A percentile compares a stretch with the other conserved stretches of the same genome.
Conservation (phyloP, 495 filamentous ascomycete genomes). For the Neurospora sp. region DNA sequence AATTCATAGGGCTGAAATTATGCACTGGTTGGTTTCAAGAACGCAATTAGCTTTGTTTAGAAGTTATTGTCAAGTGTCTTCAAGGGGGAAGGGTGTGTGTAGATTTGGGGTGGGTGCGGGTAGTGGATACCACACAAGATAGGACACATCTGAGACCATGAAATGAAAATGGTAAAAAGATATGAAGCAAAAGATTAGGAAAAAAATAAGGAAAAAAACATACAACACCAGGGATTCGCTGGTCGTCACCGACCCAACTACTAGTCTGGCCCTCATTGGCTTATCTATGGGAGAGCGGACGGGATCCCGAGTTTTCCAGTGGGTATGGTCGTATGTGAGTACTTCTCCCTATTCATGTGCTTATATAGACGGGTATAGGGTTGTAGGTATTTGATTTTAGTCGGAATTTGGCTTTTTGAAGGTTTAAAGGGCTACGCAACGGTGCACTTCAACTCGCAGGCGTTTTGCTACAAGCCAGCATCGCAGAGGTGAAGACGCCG, state of each 20-base stretch:
- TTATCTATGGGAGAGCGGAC: constrained; percentile 42
- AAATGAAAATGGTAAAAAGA: neutral
- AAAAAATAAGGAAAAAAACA: constrained; percentile 16
- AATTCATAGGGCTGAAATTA: neutral
- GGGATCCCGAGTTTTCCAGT: constrained; percentile 36
- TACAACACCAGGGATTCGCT: constrained; percentile 36
- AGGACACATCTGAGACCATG: neutral
- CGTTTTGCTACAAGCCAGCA: neutral
- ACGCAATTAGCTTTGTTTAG: neutral
- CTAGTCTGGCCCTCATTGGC: constrained; percentile 23
- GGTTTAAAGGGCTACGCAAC: neutral
- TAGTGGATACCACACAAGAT: neutral
- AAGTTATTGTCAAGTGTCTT: neutral
- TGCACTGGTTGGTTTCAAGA: neutral
- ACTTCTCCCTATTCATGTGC: too few species aligned
- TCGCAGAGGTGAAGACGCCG: neutral
- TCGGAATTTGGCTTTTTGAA: neutral
- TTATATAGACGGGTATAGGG: too few species aligned
- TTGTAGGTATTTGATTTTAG: too few species aligned
- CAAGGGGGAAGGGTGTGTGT: neutral
- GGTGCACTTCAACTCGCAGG: neutral
- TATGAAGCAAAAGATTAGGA: neutral
- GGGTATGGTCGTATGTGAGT: neutral
- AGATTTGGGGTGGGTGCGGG: neutral
- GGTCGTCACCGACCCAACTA: constrained; percentile 35